phyloP scores from a whole-genome alignment of 2,329 filamentous ascomycete genomes.

The Colletotrichum echinochloae region DNA sequence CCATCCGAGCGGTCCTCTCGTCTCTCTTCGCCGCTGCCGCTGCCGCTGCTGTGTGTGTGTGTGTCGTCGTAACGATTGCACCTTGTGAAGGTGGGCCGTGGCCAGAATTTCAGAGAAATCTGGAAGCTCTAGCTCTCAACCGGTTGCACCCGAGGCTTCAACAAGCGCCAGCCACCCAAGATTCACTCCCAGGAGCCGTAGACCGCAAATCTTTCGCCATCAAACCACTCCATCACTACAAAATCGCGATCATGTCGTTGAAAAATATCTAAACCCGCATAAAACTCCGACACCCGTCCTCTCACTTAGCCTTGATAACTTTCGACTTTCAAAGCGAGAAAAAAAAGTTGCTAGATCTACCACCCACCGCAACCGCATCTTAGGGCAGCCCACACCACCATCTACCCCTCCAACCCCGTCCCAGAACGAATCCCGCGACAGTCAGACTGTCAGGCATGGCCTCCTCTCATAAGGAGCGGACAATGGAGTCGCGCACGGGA shows the following conservation, averaged over 20 bases:
- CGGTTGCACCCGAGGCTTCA: slow-evolving; percentile 23
- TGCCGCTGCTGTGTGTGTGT: slow-evolving; percentile 5
- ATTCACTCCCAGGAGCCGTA: slow-evolving; percentile 16
- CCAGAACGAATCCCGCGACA: slow-evolving; percentile 23
- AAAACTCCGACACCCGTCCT: slow-evolving; percentile 19
- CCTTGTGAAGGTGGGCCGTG: slow-evolving; percentile 22
- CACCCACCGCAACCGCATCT: slow-evolving; percentile 29
- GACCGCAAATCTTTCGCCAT: slow-evolving; percentile 6
- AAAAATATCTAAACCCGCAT: slow-evolving; percentile 37
- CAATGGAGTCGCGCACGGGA: slow-evolving; percentile 81
- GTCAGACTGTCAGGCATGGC: slow-evolving; percentile 36
- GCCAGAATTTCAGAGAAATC: slow-evolving; percentile 18
- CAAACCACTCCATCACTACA: slow-evolving; percentile 24
- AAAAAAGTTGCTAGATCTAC: slow-evolving; percentile 34
- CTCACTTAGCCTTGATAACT: slow-evolving; percentile 14
- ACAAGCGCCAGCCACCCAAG: slow-evolving; percentile 14
- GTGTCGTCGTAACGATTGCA: slow-evolving; percentile 21
- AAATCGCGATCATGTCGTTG: slow-evolving; percentile 41
- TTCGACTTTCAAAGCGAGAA: slow-evolving; percentile 27
- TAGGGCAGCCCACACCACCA: slow-evolving; percentile 24
- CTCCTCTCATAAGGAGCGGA: slow-evolving; percentile 54
- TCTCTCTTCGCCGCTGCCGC: neutral
- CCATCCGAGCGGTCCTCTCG: slow-evolving; percentile 35
- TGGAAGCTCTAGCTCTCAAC: slow-evolving; percentile 25
- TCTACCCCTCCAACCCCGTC: slow-evolving; percentile 28